phyloP scores from a whole-genome alignment of 148 eudicot genomes.

The Camellia granthamiana region DNA sequence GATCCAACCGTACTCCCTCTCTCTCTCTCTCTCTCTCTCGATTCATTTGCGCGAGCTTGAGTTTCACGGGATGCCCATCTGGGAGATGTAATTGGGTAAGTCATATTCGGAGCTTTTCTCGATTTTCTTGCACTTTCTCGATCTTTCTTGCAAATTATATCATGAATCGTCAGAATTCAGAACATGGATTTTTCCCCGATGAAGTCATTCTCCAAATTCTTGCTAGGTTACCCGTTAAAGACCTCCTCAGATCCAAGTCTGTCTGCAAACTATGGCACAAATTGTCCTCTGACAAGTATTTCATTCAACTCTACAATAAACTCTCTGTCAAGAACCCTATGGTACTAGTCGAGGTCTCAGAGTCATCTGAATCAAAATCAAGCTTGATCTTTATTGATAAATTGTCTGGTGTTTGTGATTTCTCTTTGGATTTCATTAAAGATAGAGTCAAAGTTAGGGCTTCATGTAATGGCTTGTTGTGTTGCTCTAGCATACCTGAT shows the following conservation, averaged over 20 bases:
- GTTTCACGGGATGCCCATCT: not conserved
- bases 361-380: conserved; percentile 53
- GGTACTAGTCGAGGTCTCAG: conserved; percentile 69
- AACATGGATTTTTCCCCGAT: conserved; percentile 66
- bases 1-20: not conserved
- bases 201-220: conserved; percentile 73
- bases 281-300: conserved; percentile 59
- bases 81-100: conserved; percentile 14
- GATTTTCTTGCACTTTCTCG: conserved; percentile 8
- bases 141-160: conserved; percentile 2
- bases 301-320: conserved; percentile 50
- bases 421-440: conserved; percentile 61
- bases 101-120: not conserved
- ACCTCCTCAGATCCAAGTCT: conserved; percentile 57
- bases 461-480: conserved; percentile 86
- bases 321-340: conserved; percentile 50
- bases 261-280: conserved; percentile 71
- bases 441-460: conserved; percentile 88
- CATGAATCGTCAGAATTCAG: conserved; percentile 41
- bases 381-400: conserved; percentile 71
- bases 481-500: conserved; percentile 84
- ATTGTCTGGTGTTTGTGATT: conserved; percentile 62
- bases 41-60: not conserved
- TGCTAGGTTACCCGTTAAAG: conserved; percentile 71
- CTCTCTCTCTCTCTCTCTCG: not conserved